Evolutionary conservation across 108 stramenopile genomes (phyloP), one percentile per base, ranked within the genome.

Genomic region (Nitzschia palea): DNA sequence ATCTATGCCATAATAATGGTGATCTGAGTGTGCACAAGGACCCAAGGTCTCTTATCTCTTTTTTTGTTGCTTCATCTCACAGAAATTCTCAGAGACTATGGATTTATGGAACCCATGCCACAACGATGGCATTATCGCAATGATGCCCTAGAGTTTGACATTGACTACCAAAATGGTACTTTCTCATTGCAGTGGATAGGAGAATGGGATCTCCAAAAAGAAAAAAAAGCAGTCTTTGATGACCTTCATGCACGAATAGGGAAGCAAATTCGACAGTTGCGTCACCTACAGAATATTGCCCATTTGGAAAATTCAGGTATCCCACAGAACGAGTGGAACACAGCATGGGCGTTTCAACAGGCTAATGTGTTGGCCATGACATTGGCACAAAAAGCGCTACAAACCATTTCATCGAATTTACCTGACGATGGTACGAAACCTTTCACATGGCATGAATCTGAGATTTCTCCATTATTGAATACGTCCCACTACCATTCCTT

Each of bases 11-110:
- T n/a, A n/a, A n/a, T n/a, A n/a, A n/a, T n/a, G n/a, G n/a, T n/a
- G n/a, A n/a, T n/a, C n/a, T n/a, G n/a, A n/a, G n/a, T n/a, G n/a
- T n/a, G n/a, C n/a, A n/a, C n/a, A n/a, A n/a, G n/a, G n/a, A n/a
- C n/a, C n/a, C n/a, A n/a, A 42, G 40, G 12, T 51, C 50, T 18
- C 10, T 51, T 22, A 20, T 8, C 18, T 8, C 14, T 18, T 51
- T 51, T 51, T 18, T 20, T 51, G 18, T 51, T 51, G 18, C 14
- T 51, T 18, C 20, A 8, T 10, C 14, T 15, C 4, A 9, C 84
- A 33, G 74, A 80, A 62, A 62, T 86, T 28, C 70, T 86, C 17
- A 69, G 82, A 25, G 82, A 84, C 33, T 81, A 79, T 73, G 86
- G 86, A 17, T 77, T 81, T 34, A 67, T 86, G 1, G 86, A 86